Conservation (phyloP, 192 early-diverging fungal species). For the Coemansia erecta region DNA sequence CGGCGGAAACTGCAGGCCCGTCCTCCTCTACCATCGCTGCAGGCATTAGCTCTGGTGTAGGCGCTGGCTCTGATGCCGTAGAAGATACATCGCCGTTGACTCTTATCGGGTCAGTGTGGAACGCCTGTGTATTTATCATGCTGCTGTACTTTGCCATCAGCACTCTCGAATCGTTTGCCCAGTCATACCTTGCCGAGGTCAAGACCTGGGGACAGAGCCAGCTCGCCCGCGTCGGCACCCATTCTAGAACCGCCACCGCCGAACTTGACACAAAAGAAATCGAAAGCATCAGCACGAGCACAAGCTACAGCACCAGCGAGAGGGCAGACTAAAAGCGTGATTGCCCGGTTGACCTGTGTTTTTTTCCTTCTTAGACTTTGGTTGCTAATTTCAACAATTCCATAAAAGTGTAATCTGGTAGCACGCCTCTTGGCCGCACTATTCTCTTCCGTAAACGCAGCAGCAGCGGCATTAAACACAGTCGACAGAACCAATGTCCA, state of each 20-base stretch:
- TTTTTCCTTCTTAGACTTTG: no score
- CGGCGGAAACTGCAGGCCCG: no score
- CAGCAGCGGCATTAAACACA: neutral
- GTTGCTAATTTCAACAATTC: no score
- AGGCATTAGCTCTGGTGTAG: neutral
- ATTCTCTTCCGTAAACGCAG: no score
- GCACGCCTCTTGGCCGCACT: no score
- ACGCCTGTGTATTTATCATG: slow-evolving; percentile 74
- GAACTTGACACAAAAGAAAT: no score
- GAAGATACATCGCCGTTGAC: slow-evolving; percentile 45
- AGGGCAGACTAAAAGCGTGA: no score
- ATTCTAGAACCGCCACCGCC: slow-evolving; percentile 9
- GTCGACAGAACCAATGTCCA: slow-evolving; percentile 27
- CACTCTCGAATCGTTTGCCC: slow-evolving; percentile 79
- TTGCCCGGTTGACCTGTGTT: no score
- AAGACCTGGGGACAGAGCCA: slow-evolving; percentile 46
- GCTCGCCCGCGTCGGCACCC: slow-evolving; percentile 32
- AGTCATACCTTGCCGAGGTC: slow-evolving; percentile 64
- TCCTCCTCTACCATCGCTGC: neutral
- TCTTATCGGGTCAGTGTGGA: slow-evolving; percentile 71
- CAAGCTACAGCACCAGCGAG: no score
- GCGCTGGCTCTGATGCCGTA: neutral
- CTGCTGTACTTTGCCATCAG: slow-evolving; percentile 81
- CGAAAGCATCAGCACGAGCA: no score
- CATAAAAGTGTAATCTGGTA: no score